Base-by-base conservation (phyloP, 306 rosid genomes). In the Castanospermum australe region DNA sequence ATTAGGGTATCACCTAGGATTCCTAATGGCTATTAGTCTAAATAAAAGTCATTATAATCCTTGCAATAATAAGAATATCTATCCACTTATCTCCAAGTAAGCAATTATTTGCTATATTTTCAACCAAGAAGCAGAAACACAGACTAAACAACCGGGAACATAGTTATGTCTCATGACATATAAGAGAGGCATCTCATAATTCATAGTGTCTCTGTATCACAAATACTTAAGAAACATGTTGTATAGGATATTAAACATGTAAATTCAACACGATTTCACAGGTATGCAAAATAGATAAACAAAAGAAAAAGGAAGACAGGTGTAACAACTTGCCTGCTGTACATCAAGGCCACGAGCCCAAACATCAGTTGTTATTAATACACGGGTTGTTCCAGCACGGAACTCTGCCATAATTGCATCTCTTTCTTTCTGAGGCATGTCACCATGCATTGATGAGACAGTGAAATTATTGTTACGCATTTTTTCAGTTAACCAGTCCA, bases 311-410 rank as follows among this genome's bases (percentile, higher is more conserved):
- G 9, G 5, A 8, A 8, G 9, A 5, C 8, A 30, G 65, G 25
- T 17, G 4, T 21, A 65, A 39, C n/a, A 84, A 87, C 90, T 87
- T 84, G 73, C 99, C 99, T 95, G 99, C 82, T 95, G 99, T 39
- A 95, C 99, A 85, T 95, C 99, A 85, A 95, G 89, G 20, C 99
- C 99, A 52, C 99, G 90, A 9, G 99, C 99, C 99, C 99, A 95
- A 75, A 95, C 98, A 87, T 95, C 99, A 10, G 99, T 95, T 38
- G 99, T 95, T 44, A 95, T 95, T 60, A 95, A 90, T 14, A 95
- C 99, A 22, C 99, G 97, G 60, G 99, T 95, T 68, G 90, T 84
- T 54, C 98, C 99, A 77, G 88, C 68, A 42, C 98, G 92, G 25
- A 95, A 95, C 89, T 95, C 98, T 20, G 83, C 87, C 99, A 95